phyloP scores from a whole-genome alignment of 2,329 filamentous ascomycete species.

The Penicillium sp. region DNA sequence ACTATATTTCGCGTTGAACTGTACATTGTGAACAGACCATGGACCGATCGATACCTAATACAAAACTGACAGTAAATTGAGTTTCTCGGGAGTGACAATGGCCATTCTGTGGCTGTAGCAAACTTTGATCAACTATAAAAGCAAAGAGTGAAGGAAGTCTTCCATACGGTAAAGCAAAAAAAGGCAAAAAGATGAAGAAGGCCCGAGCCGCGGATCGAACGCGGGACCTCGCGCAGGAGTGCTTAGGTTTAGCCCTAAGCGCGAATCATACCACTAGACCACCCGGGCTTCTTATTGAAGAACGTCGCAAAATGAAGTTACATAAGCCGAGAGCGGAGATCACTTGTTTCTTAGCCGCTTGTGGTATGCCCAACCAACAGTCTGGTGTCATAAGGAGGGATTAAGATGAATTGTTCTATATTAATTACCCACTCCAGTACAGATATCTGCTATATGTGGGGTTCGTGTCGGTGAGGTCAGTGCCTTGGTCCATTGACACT shows the following conservation, averaged over 20 bases:
- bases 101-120: too few relatives aligned
- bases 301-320: background rate
- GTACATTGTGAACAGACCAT: too few relatives aligned
- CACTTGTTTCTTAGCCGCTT: too few relatives aligned
- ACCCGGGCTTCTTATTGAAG: slow-evolving; percentile 14
- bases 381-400: background rate
- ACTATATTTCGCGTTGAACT: slow-evolving; percentile 3
- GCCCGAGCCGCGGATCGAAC: slow-evolving; percentile 5
- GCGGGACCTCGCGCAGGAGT: slow-evolving; percentile 24
- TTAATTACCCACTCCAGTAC: background rate
- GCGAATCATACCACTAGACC: slow-evolving; percentile 26
- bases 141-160: too few relatives aligned
- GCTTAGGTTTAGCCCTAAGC: slow-evolving; percentile 20
- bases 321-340: background rate
- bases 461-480: background rate
- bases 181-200: background rate
- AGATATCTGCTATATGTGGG: background rate
- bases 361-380: background rate
- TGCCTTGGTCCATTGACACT: background rate
- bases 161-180: background rate
- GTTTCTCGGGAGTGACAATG: too few relatives aligned
- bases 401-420: background rate
- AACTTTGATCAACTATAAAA: too few relatives aligned
- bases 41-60: too few relatives aligned
- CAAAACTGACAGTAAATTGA: too few relatives aligned